Percentiles rank a stretch among this genome's conserved stretches.
These are phyloP conservation scores for Hsuehochloa calcarea DNA, from an alignment of 176 grass and related monocot genomes.

Conservation along the genomic window DNA sequence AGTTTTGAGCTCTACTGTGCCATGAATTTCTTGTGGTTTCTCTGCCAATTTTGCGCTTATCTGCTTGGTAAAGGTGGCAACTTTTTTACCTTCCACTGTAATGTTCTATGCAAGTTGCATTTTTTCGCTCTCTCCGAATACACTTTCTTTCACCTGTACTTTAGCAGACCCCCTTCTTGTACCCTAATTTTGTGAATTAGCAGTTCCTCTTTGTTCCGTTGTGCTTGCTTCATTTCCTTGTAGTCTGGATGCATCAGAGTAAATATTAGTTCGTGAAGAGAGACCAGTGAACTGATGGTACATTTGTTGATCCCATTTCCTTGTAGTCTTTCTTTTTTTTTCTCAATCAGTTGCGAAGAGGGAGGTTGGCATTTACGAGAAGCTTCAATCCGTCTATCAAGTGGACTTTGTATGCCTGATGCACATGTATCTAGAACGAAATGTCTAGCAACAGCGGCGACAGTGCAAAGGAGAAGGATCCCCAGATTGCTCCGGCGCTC, in stretches of 20 bases:
- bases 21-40: not conserved
- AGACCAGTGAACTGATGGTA: not conserved
- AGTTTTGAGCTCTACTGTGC: not conserved
- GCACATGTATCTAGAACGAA: constrained; percentile 2
- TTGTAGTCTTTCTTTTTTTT: not conserved
- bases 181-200: not conserved
- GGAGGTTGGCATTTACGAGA: not conserved
- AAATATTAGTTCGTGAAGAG: not conserved
- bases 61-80: not conserved
- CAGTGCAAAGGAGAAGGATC: constrained; percentile 17
- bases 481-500: not conserved
- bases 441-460: constrained; percentile 24
- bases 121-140: not conserved
- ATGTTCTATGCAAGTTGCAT: not conserved
- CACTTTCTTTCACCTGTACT: not conserved
- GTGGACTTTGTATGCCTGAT: not conserved
- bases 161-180: not conserved
- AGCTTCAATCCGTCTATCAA: constrained; percentile 2
- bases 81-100: not conserved
- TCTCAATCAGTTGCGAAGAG: not conserved
- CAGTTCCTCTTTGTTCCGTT: not conserved
- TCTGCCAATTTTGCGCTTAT: not conserved
- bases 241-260: not conserved
- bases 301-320: constrained; percentile 16
- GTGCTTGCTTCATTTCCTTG: not conserved